Conservation (phyloP, 345 rosid genomes). For the Salix purpurea region DNA sequence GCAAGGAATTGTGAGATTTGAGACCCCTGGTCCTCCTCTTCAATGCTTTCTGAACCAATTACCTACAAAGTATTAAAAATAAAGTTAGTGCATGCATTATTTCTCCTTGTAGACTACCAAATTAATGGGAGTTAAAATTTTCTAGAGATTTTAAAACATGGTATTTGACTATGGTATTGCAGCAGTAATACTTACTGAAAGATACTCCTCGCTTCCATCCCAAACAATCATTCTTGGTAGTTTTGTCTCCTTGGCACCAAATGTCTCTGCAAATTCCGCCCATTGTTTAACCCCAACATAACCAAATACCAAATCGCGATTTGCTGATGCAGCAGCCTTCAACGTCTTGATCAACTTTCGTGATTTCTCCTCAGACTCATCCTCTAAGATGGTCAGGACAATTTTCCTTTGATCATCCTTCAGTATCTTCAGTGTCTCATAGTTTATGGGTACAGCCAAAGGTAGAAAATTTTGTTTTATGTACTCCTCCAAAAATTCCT, state of each 20-base stretch:
- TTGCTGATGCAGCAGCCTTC: constrained; percentile 92
- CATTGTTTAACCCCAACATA: constrained; percentile 77
- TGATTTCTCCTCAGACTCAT: constrained; percentile 63
- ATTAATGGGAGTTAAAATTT: neutral
- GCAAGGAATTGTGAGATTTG: constrained; percentile 69
- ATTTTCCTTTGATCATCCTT: constrained; percentile 87
- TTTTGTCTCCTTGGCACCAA: constrained; percentile 49
- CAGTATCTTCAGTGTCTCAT: constrained; percentile 64
- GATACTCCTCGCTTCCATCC: constrained; percentile 77
- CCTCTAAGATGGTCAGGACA: constrained; percentile 65
- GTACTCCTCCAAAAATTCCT: constrained; percentile 64
- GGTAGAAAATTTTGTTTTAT: constrained; percentile 84
- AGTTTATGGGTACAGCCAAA: constrained; percentile 63
- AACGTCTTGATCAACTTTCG: constrained; percentile 53
- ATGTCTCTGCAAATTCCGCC: constrained; percentile 72
- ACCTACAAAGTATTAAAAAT: constrained; percentile 41
- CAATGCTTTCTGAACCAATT: constrained; percentile 50
- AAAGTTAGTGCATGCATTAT: neutral
- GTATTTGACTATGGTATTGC: neutral
- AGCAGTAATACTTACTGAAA: constrained; percentile 46
- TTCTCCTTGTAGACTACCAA: neutral
- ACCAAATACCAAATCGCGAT: constrained; percentile 83
- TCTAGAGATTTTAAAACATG: neutral
- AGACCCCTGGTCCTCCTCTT: constrained; percentile 65
- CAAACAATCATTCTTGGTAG: constrained; percentile 85